These are phyloP conservation scores for Ehretia macrophylla DNA, from an alignment of 257 asterid species.

Conservation along the genomic window DNA sequence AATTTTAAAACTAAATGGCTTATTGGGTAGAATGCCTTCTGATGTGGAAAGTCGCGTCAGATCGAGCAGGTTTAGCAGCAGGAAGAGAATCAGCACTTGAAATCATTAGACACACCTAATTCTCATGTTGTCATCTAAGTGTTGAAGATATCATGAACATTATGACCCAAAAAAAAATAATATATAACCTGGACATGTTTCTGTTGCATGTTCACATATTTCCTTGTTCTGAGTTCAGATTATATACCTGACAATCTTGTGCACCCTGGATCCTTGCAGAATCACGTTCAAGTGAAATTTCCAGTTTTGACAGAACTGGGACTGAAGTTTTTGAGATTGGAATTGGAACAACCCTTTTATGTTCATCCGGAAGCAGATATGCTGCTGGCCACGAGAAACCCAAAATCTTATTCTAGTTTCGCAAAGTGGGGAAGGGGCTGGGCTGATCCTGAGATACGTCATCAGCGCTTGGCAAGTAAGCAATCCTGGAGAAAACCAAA, in stretches of 20 bases:
- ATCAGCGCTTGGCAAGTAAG: constrained; percentile 48
- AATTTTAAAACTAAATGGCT: too few species aligned
- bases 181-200: too few species aligned
- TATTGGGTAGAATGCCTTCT: too few species aligned
- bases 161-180: too few species aligned
- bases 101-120: too few species aligned
- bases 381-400: constrained; percentile 37
- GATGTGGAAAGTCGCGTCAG: too few species aligned
- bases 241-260: constrained; percentile 5
- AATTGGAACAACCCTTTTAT: constrained; percentile 27
- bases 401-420: constrained; percentile 52
- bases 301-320: constrained; percentile 56
- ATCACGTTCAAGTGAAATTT: constrained; percentile 46
- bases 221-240: neutral
- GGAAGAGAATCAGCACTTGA: too few species aligned
- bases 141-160: too few species aligned
- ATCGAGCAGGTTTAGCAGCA: too few species aligned
- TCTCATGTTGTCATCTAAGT: too few species aligned
- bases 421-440: constrained; percentile 84
- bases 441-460: constrained; percentile 82
- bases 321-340: constrained; percentile 37
- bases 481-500: constrained; percentile 30
- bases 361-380: constrained; percentile 75
- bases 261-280: constrained; percentile 27
- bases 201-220: neutral